Conservation (phyloP, 2,329 filamentous ascomycete genomes). For the Colletotrichum somersetense region DNA sequence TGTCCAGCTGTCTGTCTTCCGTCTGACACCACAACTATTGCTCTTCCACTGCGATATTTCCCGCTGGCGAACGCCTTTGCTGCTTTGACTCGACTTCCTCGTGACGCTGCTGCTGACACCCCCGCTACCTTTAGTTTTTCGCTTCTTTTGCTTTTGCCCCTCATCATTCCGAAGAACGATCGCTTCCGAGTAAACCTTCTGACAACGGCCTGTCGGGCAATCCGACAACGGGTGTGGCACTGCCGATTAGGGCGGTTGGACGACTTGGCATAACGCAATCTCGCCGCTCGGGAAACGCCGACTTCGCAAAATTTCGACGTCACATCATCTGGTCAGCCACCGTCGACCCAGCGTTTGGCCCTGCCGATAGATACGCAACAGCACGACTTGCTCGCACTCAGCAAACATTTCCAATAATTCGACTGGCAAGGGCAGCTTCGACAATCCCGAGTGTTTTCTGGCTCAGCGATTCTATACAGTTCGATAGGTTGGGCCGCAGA, state of each 20-base stretch:
- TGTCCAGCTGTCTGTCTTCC: constrained; percentile 11
- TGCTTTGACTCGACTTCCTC: constrained; percentile 10
- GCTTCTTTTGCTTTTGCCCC: constrained; percentile 17
- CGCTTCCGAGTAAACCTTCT: constrained; percentile 10
- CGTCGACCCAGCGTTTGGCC: neutral
- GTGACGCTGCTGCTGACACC: constrained; percentile 34
- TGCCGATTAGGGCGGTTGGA: neutral
- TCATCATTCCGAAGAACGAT: constrained; percentile 12
- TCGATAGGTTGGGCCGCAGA: neutral
- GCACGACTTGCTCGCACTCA: neutral
- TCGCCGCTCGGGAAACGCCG: neutral
- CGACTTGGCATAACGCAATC: neutral
- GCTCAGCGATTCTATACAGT: neutral
- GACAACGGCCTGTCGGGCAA: neutral
- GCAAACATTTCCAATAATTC: neutral
- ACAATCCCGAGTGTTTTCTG: neutral
- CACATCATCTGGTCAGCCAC: constrained; percentile 7
- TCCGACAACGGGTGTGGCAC: neutral
- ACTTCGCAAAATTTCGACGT: constrained; percentile 5
- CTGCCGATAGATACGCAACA: constrained; percentile 5
- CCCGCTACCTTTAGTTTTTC: constrained; percentile 6
- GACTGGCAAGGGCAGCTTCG: neutral
- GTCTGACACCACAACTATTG: constrained; percentile 15
- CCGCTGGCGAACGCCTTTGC: neutral
- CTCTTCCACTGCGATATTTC: constrained; percentile 26